Evolutionary conservation across 2,329 filamentous ascomycete species (phyloP), one percentile per base, ranked within the genome.

Genomic region (Thermothelomyces thermophilus): DNA sequence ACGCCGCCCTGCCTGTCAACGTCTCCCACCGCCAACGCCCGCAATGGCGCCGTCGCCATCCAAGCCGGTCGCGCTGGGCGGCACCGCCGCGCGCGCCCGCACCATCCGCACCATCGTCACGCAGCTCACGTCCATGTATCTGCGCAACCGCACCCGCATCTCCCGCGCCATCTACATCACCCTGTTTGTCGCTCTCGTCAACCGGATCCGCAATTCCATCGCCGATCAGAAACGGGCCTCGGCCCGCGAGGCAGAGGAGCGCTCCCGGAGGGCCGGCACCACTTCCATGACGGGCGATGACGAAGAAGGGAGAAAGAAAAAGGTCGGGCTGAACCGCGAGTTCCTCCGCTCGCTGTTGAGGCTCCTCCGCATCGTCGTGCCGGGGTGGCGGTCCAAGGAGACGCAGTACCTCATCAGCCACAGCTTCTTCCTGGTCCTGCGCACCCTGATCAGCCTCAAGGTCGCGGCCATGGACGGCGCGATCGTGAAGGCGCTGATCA

Each of bases 391-490:
- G 63, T 95, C 86, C 68, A 90, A 90, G 66, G 93, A 98, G 73
- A 75, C 91, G 28, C 74, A 90, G 56, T 72, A 98, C 60, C 72
- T 98, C 51, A 76, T 91, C 60, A 94, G 88, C 69, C 93, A 98
- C 66, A 95, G 86, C 63, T 82, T 97, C 61, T 98, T 98, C 66
- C 72, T 98, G 58, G 86, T 98, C 17, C 68, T 96, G 53, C 75
- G 93, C 60, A 97, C 93, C 1, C 72, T 98, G 63, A 90, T 98
- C 60, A 96, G 90, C 69, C 68, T 98, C 61, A 95, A 95, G 68
- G 93, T 98, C 19, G 93, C 93, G 2, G 90, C 95, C 67, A 83
- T 98, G 74, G 93, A 98, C 68, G 93, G 93, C 40, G 83, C 84
- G 53, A 80, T 98, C 53, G 93, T 98, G 52, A 95, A 93, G 70